Conservation (phyloP, 2,329 filamentous ascomycete species). For the Aspergillus vadensis region DNA sequence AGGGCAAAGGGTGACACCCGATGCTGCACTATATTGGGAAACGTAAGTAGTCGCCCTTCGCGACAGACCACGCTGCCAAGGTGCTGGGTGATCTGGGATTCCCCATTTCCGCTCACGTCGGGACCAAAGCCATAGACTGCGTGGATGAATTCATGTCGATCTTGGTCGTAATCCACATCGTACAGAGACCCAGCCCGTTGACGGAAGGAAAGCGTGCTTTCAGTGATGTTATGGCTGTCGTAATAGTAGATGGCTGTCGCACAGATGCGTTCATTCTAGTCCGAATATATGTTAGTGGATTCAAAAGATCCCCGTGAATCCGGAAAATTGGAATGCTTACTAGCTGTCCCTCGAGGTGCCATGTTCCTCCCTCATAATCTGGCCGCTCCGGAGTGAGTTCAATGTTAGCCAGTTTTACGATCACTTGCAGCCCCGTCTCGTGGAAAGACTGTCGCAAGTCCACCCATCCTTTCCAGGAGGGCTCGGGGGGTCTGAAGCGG, state of each 20-base stretch:
- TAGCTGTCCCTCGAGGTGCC: slow-evolving; percentile 50
- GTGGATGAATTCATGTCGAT: not conserved
- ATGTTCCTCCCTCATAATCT: slow-evolving; percentile 49
- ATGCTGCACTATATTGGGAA: slow-evolving; percentile 23
- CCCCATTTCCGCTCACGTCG: not conserved
- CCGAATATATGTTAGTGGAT: too few relatives aligned
- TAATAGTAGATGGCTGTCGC: slow-evolving; percentile 68
- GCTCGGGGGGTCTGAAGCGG: slow-evolving; percentile 11
- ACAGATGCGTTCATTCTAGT: slow-evolving; percentile 62
- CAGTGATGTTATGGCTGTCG: slow-evolving; percentile 62
- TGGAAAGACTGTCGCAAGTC: slow-evolving; percentile 32
- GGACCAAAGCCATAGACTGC: slow-evolving; percentile 9
- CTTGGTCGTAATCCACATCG: not conserved
- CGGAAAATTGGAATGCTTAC: slow-evolving; percentile 8
- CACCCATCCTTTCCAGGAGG: slow-evolving; percentile 1
- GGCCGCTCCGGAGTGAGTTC: slow-evolving; percentile 62
- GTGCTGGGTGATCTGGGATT: not conserved
- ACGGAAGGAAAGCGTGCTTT: slow-evolving; percentile 55
- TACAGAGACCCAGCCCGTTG: slow-evolving; percentile 25
- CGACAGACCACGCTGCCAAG: slow-evolving; percentile 7
- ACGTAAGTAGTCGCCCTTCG: slow-evolving; percentile 12
- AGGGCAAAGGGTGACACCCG: slow-evolving; percentile 25
- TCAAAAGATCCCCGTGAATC: not conserved
- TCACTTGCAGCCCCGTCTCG: slow-evolving; percentile 43
- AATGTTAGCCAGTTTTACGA: slow-evolving; percentile 65